Conservation (phyloP, 108 stramenopile species). For the Nitzschia putrida region DNA sequence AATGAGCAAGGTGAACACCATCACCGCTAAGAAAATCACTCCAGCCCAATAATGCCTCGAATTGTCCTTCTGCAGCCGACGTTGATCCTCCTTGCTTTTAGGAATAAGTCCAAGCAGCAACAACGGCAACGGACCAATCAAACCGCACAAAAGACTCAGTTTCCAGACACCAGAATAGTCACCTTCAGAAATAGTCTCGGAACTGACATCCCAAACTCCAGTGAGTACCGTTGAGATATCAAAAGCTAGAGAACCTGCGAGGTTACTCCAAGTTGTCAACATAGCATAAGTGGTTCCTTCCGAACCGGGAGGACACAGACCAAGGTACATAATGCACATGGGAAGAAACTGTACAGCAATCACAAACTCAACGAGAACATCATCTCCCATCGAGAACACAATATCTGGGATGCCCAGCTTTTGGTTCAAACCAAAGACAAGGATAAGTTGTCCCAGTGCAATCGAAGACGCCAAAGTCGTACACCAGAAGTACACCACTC, state of each 20-base stretch:
- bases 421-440: constrained; percentile 61
- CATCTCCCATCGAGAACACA: constrained; percentile 69
- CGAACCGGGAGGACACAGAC: constrained; percentile 49
- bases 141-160: constrained; percentile 48
- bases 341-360: constrained; percentile 69
- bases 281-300: constrained; percentile 76
- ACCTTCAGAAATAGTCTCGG: constrained; percentile 58
- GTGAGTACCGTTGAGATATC: constrained; percentile 54
- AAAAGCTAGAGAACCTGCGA: constrained; percentile 48
- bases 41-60: constrained; percentile 28
- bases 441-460: constrained; percentile 55
- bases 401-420: constrained; percentile 51
- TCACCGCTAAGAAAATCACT: constrained; percentile 34
- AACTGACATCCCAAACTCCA: constrained; percentile 66
- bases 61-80: constrained; percentile 32
- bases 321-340: constrained; percentile 75
- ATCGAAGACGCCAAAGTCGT: constrained; percentile 62
- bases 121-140: constrained; percentile 36
- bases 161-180: constrained; percentile 59
- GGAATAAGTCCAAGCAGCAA: constrained; percentile 39
- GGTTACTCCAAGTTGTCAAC: constrained; percentile 64
- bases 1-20: constrained; percentile 34
- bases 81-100: constrained; percentile 43
- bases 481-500: constrained; percentile 59
- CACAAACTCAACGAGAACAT: constrained; percentile 69